Percentiles rank a stretch among this genome's conserved stretches.
phyloP scores from a whole-genome alignment of 2,329 filamentous ascomycete genomes.

The Neofusicoccum ribis region DNA sequence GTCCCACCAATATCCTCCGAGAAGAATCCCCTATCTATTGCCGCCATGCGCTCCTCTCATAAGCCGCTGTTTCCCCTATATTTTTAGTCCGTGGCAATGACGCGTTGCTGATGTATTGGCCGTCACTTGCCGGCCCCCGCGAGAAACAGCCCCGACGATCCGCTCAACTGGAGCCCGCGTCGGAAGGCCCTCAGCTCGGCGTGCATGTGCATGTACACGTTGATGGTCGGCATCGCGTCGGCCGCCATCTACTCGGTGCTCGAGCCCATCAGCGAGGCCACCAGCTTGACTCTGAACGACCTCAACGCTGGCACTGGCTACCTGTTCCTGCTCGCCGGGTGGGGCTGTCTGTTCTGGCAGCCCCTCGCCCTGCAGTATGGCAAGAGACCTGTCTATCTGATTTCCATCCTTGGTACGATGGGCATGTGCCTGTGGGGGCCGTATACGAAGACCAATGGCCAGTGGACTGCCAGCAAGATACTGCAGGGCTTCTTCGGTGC shows the following conservation, averaged over 20 bases:
- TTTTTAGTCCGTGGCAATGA: neutral
- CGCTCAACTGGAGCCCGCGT: constrained; percentile 35
- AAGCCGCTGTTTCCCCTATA: neutral
- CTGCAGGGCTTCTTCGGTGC: constrained; percentile 50
- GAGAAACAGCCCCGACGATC: constrained; percentile 30
- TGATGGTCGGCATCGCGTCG: constrained; percentile 51
- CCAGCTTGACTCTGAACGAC: constrained; percentile 46
- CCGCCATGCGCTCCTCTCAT: neutral
- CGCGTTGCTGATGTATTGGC: neutral
- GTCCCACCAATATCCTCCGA: neutral
- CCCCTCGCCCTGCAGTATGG: constrained; percentile 55
- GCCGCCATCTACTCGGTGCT: constrained; percentile 54
- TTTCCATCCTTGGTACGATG: constrained; percentile 43
- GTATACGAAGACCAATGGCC: constrained; percentile 45
- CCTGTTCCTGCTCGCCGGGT: constrained; percentile 55
- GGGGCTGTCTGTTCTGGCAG: constrained; percentile 55
- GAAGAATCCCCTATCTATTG: neutral
- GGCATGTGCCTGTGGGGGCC: constrained; percentile 43
- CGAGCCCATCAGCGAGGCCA: constrained; percentile 49
- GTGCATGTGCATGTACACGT: constrained; percentile 49
- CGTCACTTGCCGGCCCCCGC: neutral
- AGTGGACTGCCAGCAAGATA: constrained; percentile 51
- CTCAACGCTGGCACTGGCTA: constrained; percentile 54
- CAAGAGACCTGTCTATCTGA: constrained; percentile 50
- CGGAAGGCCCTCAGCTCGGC: constrained; percentile 38